These are phyloP conservation scores for Aspergillus nidulans DNA, from an alignment of 495 filamentous ascomycete species.

Conservation along the genomic window DNA sequence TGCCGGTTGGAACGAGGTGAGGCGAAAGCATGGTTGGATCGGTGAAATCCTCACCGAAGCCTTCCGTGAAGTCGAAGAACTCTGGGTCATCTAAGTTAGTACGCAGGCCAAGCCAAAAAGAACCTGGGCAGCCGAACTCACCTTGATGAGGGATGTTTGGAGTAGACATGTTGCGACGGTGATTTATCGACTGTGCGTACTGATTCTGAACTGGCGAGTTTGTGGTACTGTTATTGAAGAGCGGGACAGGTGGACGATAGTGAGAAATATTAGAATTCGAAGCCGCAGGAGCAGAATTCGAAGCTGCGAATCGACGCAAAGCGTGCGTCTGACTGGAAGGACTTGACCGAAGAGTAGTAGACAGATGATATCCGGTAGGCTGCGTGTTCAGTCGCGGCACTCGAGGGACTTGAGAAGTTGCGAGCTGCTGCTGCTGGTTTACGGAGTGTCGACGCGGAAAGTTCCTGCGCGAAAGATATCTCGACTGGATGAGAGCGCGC, in stretches of 20 bases:
- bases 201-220: constrained; percentile 25
- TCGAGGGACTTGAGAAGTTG: constrained; percentile 35
- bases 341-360: constrained; percentile 42
- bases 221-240: constrained; percentile 40
- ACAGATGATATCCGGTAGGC: constrained; percentile 34
- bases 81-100: background rate
- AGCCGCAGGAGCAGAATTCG: constrained; percentile 25
- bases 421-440: constrained; percentile 33
- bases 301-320: constrained; percentile 31
- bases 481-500: constrained; percentile 28
- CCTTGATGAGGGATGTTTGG: constrained; percentile 35
- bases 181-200: constrained; percentile 16
- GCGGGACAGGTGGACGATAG: constrained; percentile 50
- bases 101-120: background rate
- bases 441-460: constrained; percentile 23
- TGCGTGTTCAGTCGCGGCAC: constrained; percentile 35
- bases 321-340: constrained; percentile 35
- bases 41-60: constrained; percentile 22
- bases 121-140: constrained; percentile 5
- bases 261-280: constrained; percentile 19
- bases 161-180: constrained; percentile 40
- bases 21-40: constrained; percentile 27
- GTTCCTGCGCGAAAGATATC: constrained; percentile 25
- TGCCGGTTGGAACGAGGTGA: constrained; percentile 20
- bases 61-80: constrained; percentile 30